Evolutionary conservation across 2,329 filamentous ascomycete genomes (phyloP).

Genomic region (Diaporthe humulicola): DNA sequence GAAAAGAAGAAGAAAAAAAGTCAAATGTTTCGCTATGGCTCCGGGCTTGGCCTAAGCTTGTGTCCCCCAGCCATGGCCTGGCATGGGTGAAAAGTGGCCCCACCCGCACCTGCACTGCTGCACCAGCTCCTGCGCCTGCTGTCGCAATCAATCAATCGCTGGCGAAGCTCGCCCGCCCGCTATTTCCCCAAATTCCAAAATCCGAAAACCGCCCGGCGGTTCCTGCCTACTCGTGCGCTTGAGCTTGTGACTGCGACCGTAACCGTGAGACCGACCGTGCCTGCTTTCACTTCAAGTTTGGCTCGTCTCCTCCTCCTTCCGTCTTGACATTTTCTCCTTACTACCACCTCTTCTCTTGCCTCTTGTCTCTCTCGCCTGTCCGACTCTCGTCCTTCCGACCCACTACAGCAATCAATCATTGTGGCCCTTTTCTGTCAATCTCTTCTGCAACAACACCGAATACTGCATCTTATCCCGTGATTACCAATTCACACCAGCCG

Average conservation of each 20-base stretch:
- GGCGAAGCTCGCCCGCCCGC: not conserved
- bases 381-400: not conserved
- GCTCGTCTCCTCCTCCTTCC: not conserved
- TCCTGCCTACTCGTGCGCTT: constrained; percentile 1
- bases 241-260: not conserved
- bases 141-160: not conserved
- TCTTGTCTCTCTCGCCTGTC: not conserved
- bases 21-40: not conserved
- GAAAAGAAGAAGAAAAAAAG: constrained; percentile 14
- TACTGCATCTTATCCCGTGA: not conserved
- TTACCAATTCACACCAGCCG: not conserved
- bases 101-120: not conserved
- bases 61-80: not conserved
- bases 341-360: not conserved
- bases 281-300: not conserved
- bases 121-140: not conserved
- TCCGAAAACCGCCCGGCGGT: constrained; percentile 38
- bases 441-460: not conserved
- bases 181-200: constrained; percentile 22
- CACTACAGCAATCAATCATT: not conserved
- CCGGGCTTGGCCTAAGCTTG: constrained; percentile 19
- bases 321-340: not conserved
- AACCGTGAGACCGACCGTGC: not conserved
- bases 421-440: not conserved
- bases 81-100: constrained; percentile 4